Base-by-base conservation (phyloP, 495 filamentous ascomycete species). In the Penicillium lividum region DNA sequence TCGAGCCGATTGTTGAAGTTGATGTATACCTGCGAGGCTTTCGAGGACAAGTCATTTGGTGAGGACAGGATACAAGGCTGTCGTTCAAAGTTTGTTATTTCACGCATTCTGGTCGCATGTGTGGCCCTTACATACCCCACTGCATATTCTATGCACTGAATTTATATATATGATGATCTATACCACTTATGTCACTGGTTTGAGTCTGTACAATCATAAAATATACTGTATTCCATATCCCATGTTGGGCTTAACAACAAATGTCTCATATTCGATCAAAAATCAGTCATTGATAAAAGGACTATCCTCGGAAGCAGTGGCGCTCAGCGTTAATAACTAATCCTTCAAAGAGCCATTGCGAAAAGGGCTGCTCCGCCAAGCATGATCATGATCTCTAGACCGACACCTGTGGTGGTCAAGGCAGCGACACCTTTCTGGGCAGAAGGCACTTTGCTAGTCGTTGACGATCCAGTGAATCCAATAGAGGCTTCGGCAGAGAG, bases 381-480 rank as follows among this genome's bases (percentile, higher is more conserved):
- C 59, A 82, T 74, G 11, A 71, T 68, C 28, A 75, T 62, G 46
- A 80, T 65, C 62, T 80, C 79, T 11, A 68, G 72, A 29, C 57
- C 60, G 30, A 74, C 57, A 4, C 67, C 68, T n/a, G 38, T 15
- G 3, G 70, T 70, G 10, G 70, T 57, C 31, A 72, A 62, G 0
- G 70, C 67, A 2, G 64, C 71, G 30, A 68, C 69, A 38, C 66
- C 72, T 16, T 40, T 40, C 38, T 40, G 15, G 13, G 15, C n/a
- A 40, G 5, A 40, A 33, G 5, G 3, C n/a, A 5, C 38, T 40
- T 40, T 16, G n/a, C 1, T n/a, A n/a, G 36, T 40, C 13, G 36
- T 40, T 9, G 33, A 3, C 8, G 33, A 9, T 10, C 33, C 11
- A n/a, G 13, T 40, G n/a, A 11, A 40, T 10, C 36, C 3, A 13